These are phyloP conservation scores for Osmanthus fragrans DNA, from an alignment of 257 asterid genomes.

Conservation along the genomic window DNA sequence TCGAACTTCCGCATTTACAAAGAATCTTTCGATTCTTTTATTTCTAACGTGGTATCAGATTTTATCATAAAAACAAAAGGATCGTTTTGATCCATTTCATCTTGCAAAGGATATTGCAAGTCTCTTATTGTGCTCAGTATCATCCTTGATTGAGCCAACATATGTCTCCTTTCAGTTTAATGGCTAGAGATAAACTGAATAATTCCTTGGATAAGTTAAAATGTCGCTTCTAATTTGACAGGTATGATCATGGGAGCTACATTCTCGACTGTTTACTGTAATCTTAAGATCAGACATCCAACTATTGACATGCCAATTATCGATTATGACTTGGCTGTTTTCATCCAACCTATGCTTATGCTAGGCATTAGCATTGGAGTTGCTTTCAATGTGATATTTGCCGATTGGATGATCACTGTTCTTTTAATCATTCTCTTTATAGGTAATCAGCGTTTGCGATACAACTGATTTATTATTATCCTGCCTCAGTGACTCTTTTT, in stretches of 20 bases:
- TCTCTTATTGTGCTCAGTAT: too few species aligned
- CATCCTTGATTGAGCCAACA: too few species aligned
- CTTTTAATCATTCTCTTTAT: constrained; percentile 83
- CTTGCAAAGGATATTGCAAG: too few species aligned
- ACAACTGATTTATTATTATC: neutral
- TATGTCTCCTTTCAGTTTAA: neutral
- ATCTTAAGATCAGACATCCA: constrained; percentile 87
- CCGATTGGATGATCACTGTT: constrained; percentile 98
- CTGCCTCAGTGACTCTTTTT: constrained; percentile 10
- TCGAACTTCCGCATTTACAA: too few species aligned
- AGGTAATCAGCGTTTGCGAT: constrained; percentile 43
- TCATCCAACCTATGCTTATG: constrained; percentile 98
- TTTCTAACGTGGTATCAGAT: too few species aligned
- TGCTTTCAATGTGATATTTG: constrained; percentile 81
- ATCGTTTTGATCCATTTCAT: too few species aligned
- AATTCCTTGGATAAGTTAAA: neutral
- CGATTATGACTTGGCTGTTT: constrained; percentile 92
- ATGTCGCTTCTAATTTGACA: constrained; percentile 33
- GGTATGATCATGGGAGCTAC: constrained; percentile 99
- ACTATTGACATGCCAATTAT: constrained; percentile 88
- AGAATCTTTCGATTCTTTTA: too few species aligned
- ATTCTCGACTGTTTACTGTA: constrained; percentile 81
- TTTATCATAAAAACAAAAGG: too few species aligned
- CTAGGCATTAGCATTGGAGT: constrained; percentile 94
- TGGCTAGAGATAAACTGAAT: neutral